Percentiles rank a stretch among this genome's conserved stretches.
These are phyloP conservation scores for Mycosphaerella sp. DNA, from an alignment of 2,329 filamentous ascomycete genomes.

Conservation along the genomic window DNA sequence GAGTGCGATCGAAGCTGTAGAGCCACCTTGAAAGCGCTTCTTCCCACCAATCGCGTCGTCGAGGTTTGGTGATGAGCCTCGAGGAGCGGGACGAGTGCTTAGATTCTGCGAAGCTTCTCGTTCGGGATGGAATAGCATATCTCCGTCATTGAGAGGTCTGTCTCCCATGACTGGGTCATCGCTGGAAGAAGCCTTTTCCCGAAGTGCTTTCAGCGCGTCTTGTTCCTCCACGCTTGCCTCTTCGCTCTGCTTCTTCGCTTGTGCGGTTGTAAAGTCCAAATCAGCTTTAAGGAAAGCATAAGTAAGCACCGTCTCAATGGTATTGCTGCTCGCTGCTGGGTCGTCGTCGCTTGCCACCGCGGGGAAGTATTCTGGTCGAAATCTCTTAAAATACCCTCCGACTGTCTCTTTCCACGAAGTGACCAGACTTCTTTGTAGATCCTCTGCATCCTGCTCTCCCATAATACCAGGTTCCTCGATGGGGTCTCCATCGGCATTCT, in stretches of 20 bases:
- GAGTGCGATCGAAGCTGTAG: slow-evolving; percentile 81
- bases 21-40: slow-evolving; percentile 83
- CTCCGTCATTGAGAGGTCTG: slow-evolving; percentile 73
- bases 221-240: slow-evolving; percentile 11
- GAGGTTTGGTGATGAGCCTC: slow-evolving; percentile 46
- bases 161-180: slow-evolving; percentile 63
- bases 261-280: slow-evolving; percentile 85
- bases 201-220: slow-evolving; percentile 9
- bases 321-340: slow-evolving; percentile 35
- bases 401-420: slow-evolving; percentile 74
- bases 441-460: slow-evolving; percentile 55
- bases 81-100: slow-evolving; percentile 21
- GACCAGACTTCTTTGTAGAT: slow-evolving; percentile 65
- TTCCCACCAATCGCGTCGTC: slow-evolving; percentile 61
- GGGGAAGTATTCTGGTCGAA: slow-evolving; percentile 68
- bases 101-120: slow-evolving; percentile 38
- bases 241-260: slow-evolving; percentile 62
- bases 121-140: slow-evolving; percentile 65
- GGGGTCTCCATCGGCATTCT: slow-evolving; percentile 33
- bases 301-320: slow-evolving; percentile 70
- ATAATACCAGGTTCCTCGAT: slow-evolving; percentile 38
- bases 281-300: slow-evolving; percentile 94
- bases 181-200: slow-evolving; percentile 10
- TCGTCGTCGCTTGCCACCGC: slow-evolving; percentile 19
- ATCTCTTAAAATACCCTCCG: slow-evolving; percentile 90